Percentiles rank a stretch among this genome's conserved stretches.
phyloP scores from a whole-genome alignment of 2,329 filamentous ascomycete genomes.

The Keithomyces neogunnii region DNA sequence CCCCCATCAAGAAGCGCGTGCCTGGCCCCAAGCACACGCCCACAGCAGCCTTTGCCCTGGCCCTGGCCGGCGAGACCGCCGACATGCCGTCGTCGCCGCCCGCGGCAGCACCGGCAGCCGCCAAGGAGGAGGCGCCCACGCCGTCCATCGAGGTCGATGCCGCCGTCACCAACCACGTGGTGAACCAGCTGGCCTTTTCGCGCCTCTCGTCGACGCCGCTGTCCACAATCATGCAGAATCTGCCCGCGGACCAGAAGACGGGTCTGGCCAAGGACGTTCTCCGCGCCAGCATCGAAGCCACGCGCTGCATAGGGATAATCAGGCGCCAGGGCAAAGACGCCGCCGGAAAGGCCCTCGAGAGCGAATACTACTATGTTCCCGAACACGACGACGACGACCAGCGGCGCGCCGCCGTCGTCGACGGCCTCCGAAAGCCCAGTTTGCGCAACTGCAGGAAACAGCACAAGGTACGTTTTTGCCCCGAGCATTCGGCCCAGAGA shows the following conservation, averaged over 20 bases:
- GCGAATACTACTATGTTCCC: conserved; percentile 93
- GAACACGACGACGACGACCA: conserved; percentile 75
- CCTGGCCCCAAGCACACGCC: conserved; percentile 1
- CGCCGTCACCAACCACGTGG: conserved; percentile 68
- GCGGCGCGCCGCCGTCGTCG: conserved; percentile 74
- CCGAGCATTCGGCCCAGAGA: conserved; percentile 12
- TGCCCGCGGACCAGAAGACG: conserved; percentile 58
- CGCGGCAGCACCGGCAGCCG: conserved; percentile 6
- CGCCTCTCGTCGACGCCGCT: conserved; percentile 85
- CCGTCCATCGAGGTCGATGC: conserved; percentile 28
- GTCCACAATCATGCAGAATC: conserved; percentile 78
- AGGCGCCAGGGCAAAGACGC: conserved; percentile 89
- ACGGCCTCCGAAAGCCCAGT: conserved; percentile 80
- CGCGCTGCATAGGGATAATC: conserved; percentile 80
- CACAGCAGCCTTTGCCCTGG: not conserved
- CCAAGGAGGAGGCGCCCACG: conserved; percentile 11
- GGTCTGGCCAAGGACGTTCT: conserved; percentile 56
- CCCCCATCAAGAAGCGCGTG: conserved; percentile 14
- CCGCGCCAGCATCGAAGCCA: conserved; percentile 62
- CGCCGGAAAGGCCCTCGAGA: conserved; percentile 85
- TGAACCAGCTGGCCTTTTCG: conserved; percentile 94
- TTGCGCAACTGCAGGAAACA: conserved; percentile 86
- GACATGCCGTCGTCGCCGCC: conserved; percentile 16
- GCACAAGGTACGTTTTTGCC: conserved; percentile 73
- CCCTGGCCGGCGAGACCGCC: not conserved